These are phyloP conservation scores for Rhodamnia rubescens DNA, from an alignment of 345 rosid species.

Conservation along the genomic window DNA sequence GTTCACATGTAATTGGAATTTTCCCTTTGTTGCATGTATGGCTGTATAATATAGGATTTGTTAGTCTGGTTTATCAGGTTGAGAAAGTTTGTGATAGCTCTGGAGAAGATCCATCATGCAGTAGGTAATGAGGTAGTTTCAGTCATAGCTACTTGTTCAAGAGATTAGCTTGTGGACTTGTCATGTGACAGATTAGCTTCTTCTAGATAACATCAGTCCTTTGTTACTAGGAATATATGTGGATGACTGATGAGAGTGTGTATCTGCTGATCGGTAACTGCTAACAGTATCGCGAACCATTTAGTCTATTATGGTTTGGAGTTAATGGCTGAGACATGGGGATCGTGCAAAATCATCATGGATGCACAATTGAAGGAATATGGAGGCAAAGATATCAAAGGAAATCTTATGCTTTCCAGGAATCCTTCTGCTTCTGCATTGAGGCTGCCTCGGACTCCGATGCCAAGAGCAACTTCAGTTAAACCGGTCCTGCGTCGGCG, in stretches of 20 bases:
- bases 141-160: background rate
- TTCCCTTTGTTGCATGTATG: constrained; percentile 17
- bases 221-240: background rate
- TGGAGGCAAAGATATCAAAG: background rate
- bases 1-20: background rate
- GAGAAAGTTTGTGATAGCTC: background rate
- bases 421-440: background rate
- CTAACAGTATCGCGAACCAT: background rate
- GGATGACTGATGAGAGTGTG: background rate
- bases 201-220: background rate
- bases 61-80: background rate
- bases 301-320: background rate
- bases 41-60: background rate
- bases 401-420: background rate
- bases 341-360: background rate
- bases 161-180: background rate
- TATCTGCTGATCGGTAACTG: background rate
- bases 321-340: background rate
- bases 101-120: background rate
- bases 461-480: background rate
- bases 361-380: background rate
- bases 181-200: background rate
- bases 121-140: background rate
- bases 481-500: background rate
- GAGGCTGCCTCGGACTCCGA: background rate